phyloP scores from a whole-genome alignment of 2,329 filamentous ascomycete genomes.

The Fusarium camptoceras region DNA sequence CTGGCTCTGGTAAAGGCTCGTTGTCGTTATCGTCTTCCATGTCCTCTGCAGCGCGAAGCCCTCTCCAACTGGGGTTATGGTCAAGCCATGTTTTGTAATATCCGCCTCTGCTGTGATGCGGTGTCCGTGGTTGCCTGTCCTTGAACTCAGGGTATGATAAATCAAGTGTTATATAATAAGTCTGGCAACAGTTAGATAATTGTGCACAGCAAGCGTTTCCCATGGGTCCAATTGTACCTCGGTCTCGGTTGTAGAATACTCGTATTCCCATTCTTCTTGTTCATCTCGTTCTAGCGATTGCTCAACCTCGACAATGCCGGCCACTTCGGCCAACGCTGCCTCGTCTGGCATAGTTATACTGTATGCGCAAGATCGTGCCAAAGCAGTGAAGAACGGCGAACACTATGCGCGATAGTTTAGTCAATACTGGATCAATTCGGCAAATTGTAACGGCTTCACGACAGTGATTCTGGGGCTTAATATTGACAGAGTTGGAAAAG shows the following conservation, averaged over 20 bases:
- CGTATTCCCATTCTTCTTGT: conserved; percentile 75
- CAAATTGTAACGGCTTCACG: neutral
- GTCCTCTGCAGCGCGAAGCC: conserved; percentile 22
- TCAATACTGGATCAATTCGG: neutral
- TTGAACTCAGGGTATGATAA: conserved; percentile 71
- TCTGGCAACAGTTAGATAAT: conserved; percentile 56
- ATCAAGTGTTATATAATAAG: conserved; percentile 73
- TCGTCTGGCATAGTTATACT: conserved; percentile 36
- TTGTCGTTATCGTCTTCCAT: conserved; percentile 51
- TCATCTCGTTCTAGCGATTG: conserved; percentile 52
- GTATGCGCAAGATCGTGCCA: neutral
- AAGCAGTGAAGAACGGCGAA: neutral
- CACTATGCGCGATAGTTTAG: neutral
- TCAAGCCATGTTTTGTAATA: conserved; percentile 60
- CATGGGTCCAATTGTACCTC: conserved; percentile 57
- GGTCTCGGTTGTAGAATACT: conserved; percentile 72
- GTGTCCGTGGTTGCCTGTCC: conserved; percentile 55
- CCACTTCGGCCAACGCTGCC: conserved; percentile 34
- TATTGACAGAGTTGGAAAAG: neutral
- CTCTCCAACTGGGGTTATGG: conserved; percentile 42
- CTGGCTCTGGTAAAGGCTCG: conserved; percentile 50
- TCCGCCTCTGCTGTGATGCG: conserved; percentile 57
- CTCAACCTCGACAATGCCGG: conserved; percentile 48
- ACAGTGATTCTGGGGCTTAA: neutral
- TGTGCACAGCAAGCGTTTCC: neutral